Evolutionary conservation across 441 rosid genomes (phyloP), one percentile per base, ranked within the genome.

Genomic region (Euphorbia schlechtendalii): DNA sequence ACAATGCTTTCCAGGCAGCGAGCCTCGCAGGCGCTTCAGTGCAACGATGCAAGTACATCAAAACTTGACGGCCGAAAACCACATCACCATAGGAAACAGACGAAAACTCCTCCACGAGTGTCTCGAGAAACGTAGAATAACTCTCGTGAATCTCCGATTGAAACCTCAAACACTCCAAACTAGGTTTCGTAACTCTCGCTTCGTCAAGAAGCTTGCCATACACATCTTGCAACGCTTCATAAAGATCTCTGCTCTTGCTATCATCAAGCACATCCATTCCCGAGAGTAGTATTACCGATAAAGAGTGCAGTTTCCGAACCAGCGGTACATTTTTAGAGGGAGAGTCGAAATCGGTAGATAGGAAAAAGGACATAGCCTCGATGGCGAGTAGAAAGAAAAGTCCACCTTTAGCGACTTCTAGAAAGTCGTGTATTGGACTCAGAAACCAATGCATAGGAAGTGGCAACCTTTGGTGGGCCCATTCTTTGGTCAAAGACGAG

Each of bases 401-500:
- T 67, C 96, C 99, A 25, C 83, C 84, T 76, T 84, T 86, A 69
- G 88, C 85, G 46, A 81, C 78, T 77, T 84, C 93, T 56, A 79
- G 69, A 51, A 72, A 51, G 28, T 77, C 81, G 43, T 64, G 66
- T 75, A 92, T 76, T 73, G 99, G 81, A 77, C 96, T 93, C 69
- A 93, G 90, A 77, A 90, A 87, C 97, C 99, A 93, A 69, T 90
- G 96, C 70, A 74, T 65, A 59, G 97, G 96, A 73, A 93, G 86
- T 9, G 96, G 93, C 80, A 88, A 56, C 79, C 89, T 84, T 88
- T 90, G 97, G 71, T 78, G 80, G 62, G 92, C 88, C 96, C 96
- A 90, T 77, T 93, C 95, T 64, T 73, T 63, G 57, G 71, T 49
- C 71, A 77, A 72, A 59, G 79, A 77, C 73, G 64, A 68, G 68